phyloP scores from a whole-genome alignment of 441 rosid species.

The Manihot esculenta region DNA sequence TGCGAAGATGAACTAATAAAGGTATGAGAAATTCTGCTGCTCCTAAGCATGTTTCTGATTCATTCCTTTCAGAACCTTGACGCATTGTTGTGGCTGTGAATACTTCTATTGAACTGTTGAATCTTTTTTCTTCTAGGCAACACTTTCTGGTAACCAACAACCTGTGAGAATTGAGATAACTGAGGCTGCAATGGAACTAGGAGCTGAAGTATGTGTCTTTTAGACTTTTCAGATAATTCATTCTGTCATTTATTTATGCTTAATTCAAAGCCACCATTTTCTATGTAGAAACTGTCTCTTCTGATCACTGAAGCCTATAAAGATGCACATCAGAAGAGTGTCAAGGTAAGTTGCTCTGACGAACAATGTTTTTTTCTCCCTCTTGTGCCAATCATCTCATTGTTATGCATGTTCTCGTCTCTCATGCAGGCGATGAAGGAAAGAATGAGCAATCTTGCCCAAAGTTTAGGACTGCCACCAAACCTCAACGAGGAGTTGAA shows the following conservation, averaged over 20 bases:
- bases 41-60: too few species aligned
- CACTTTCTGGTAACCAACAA: constrained; percentile 88
- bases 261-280: too few species aligned
- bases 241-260: not conserved
- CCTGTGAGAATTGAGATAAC: constrained; percentile 87
- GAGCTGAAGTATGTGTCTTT: constrained; percentile 60
- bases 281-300: constrained; percentile 73
- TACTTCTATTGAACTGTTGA: not conserved
- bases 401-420: not conserved
- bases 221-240: not conserved
- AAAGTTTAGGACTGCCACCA: constrained; percentile 92
- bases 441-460: constrained; percentile 91
- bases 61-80: too few species aligned
- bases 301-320: constrained; percentile 86
- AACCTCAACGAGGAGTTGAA: constrained; percentile 67
- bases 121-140: constrained; percentile 43
- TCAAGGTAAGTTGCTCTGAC: constrained; percentile 41
- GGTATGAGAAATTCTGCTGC: constrained; percentile 38
- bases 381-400: not conserved
- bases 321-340: constrained; percentile 93
- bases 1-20: constrained; percentile 92
- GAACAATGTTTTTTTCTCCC: not conserved
- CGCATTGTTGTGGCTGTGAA: too few species aligned
- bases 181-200: constrained; percentile 93
- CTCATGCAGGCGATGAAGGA: constrained; percentile 92